phyloP scores from a whole-genome alignment of 768 basidiomycete species.

The Russula compacta region DNA sequence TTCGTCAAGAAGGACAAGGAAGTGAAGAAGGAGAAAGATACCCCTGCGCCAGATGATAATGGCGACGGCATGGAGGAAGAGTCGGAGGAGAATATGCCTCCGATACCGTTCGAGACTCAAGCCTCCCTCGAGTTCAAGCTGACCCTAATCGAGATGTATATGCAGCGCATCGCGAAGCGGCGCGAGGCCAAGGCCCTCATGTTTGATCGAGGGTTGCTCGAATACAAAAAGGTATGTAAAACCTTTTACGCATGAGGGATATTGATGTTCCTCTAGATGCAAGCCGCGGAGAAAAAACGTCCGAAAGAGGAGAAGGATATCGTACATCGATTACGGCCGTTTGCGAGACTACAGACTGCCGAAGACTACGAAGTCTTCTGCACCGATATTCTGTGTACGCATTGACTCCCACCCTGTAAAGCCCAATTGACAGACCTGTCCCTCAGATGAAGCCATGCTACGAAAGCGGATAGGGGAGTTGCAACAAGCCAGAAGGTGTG shows the following conservation, averaged over 20 bases:
- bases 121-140: conserved; percentile 85
- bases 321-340: conserved; percentile 79
- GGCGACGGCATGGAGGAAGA: conserved; percentile 50
- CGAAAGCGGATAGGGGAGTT: conserved; percentile 86
- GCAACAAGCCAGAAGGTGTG: conserved; percentile 82
- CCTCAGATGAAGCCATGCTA: conserved; percentile 76
- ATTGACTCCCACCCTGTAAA: neutral
- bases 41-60: conserved; percentile 22
- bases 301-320: conserved; percentile 89
- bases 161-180: conserved; percentile 78
- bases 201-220: conserved; percentile 83
- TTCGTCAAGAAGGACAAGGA: conserved; percentile 37
- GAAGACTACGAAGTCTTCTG: conserved; percentile 86
- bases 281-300: conserved; percentile 85
- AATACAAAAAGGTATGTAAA: conserved; percentile 80
- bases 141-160: conserved; percentile 83
- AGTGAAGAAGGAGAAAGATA: conserved; percentile 26
- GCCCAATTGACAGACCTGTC: neutral
- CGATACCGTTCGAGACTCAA: conserved; percentile 73
- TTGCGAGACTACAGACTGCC: conserved; percentile 82
- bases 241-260: neutral
- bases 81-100: conserved; percentile 55
- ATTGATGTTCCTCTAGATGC: conserved; percentile 47
- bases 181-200: conserved; percentile 80
- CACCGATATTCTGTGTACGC: conserved; percentile 82